Evolutionary conservation across 2,329 filamentous ascomycete species (phyloP).

Genomic region (Colletotrichum higginsianum): DNA sequence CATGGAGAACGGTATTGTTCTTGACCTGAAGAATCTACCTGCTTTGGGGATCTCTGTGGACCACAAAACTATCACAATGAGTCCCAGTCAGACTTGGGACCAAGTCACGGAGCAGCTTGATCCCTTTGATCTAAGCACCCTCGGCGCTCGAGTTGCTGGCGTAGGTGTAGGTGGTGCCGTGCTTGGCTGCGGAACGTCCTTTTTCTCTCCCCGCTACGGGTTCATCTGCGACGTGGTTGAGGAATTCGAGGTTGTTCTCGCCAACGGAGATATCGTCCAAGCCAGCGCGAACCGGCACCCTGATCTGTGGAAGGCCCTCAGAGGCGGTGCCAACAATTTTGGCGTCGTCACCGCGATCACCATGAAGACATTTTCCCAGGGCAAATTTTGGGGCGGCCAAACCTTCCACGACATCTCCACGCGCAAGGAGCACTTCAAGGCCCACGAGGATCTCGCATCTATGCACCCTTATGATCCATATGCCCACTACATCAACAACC

Average conservation of each 20-base stretch:
- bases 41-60: conserved; percentile 46
- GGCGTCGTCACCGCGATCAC: conserved; percentile 51
- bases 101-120: conserved; percentile 57
- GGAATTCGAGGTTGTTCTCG: conserved; percentile 51
- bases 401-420: conserved; percentile 28
- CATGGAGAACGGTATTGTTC: conserved; percentile 33
- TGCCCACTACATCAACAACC: conserved; percentile 32
- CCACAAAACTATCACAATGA: conserved; percentile 51
- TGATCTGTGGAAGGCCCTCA: conserved; percentile 61
- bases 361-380: conserved; percentile 4
- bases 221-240: conserved; percentile 30
- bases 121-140: conserved; percentile 50
- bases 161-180: conserved; percentile 57
- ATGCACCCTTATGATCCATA: conserved; percentile 23
- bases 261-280: conserved; percentile 57
- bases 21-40: conserved; percentile 21
- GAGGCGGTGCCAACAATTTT: conserved; percentile 62
- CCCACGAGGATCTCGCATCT: conserved; percentile 1
- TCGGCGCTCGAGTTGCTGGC: conserved; percentile 56
- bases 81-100: conserved; percentile 57
- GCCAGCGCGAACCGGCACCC: conserved; percentile 52
- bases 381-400: conserved; percentile 27
- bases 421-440: conserved; percentile 22
- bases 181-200: conserved; percentile 29
- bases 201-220: conserved; percentile 28